phyloP scores from a whole-genome alignment of 1,284 basidiomycete species.

The Cryptococcus jaspeensis region DNA sequence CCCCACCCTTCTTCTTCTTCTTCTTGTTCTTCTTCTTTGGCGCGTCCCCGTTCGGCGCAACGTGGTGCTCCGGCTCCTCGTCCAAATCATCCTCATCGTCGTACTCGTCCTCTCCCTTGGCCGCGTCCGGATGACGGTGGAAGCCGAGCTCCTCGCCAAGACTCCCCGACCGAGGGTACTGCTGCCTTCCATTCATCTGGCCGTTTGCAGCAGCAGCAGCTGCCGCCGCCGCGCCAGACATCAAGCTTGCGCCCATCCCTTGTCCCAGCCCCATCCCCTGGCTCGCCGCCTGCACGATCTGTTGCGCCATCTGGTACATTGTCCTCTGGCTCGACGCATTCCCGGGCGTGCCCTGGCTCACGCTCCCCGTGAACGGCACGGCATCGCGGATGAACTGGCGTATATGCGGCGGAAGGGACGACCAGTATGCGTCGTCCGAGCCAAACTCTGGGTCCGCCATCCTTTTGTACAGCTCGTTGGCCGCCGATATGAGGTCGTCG shows the following conservation, averaged over 20 bases:
- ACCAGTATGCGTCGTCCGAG: constrained; percentile 61
- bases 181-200: constrained; percentile 26
- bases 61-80: constrained; percentile 32
- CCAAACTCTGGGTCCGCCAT: constrained; percentile 52
- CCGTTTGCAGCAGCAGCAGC: constrained; percentile 2
- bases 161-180: constrained; percentile 30
- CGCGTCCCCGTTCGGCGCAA: constrained; percentile 40
- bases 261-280: constrained; percentile 54
- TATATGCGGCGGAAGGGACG: constrained; percentile 58
- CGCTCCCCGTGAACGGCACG: constrained; percentile 52
- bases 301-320: constrained; percentile 68
- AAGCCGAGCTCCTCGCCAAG: constrained; percentile 56
- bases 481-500: constrained; percentile 51
- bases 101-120: constrained; percentile 55
- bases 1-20: constrained; percentile 56
- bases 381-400: constrained; percentile 60
- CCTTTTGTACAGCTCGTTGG: constrained; percentile 52
- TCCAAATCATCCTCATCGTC: constrained; percentile 51
- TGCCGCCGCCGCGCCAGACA: constrained; percentile 13
- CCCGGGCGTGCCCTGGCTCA: constrained; percentile 21
- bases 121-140: constrained; percentile 54
- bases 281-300: constrained; percentile 58
- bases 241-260: constrained; percentile 43
- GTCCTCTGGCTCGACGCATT: constrained; percentile 46
- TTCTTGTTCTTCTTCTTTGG: constrained; percentile 57